Evolutionary conservation across 1,284 basidiomycete genomes (phyloP).

Genomic region (Jaminaea rosea): DNA sequence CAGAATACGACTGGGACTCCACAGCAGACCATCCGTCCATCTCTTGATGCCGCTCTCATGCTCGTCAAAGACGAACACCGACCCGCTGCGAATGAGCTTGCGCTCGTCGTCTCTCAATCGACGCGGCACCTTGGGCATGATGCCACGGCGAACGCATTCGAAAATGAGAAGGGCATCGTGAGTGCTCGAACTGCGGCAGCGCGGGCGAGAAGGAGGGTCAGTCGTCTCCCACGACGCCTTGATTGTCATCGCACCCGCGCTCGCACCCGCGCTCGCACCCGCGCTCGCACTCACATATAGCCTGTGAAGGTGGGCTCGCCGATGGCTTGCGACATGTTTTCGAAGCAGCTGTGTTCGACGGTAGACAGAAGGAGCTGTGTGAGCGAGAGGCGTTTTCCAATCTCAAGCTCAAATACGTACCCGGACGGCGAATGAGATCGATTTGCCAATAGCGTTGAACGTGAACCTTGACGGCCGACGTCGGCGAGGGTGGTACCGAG

Average conservation of each 20-base stretch:
- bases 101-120: constrained; percentile 79
- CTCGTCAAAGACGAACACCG: constrained; percentile 96
- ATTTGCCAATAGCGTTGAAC: no score
- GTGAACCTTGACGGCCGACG: no score
- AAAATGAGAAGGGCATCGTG: constrained; percentile 90
- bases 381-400: no score
- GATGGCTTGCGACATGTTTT: not conserved
- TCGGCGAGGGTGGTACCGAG: no score
- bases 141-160: constrained; percentile 78
- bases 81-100: constrained; percentile 83
- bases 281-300: constrained; percentile 10
- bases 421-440: no score
- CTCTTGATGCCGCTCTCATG: constrained; percentile 94
- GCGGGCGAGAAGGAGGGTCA: not conserved
- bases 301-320: constrained; percentile 11
- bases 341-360: not conserved
- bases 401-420: no score
- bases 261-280: no score
- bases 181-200: constrained; percentile 79
- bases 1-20: constrained; percentile 78
- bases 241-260: not conserved
- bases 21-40: constrained; percentile 94
- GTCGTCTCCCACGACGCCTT: not conserved
- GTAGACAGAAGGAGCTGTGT: no score
- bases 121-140: constrained; percentile 86